A percentile compares a stretch with the other conserved stretches of the same genome.
Evolutionary conservation across 1,284 basidiomycete species (phyloP).

Genomic region (Ustilago vetiveriae): DNA sequence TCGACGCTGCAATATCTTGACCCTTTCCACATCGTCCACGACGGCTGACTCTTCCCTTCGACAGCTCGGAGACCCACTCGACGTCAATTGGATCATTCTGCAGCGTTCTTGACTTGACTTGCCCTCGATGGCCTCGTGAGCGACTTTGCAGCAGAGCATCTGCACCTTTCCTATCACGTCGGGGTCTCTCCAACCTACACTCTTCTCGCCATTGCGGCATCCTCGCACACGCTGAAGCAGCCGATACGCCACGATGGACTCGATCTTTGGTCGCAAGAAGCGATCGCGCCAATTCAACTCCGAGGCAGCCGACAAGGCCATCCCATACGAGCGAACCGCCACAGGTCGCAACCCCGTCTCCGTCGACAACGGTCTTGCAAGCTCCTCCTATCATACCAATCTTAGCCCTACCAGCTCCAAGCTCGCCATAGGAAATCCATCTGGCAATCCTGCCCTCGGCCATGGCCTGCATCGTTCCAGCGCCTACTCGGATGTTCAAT

Average conservation of each 20-base stretch:
- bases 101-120: too few relatives aligned
- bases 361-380: slow-evolving; percentile 23
- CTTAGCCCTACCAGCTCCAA: slow-evolving; percentile 30
- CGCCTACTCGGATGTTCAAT: slow-evolving; percentile 24
- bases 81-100: too few relatives aligned
- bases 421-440: slow-evolving; percentile 39
- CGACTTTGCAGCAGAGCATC: not conserved
- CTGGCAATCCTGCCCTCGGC: slow-evolving; percentile 39
- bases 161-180: not conserved
- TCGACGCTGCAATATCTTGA: too few relatives aligned
- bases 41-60: too few relatives aligned
- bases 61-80: too few relatives aligned
- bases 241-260: slow-evolving; percentile 35
- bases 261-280: slow-evolving; percentile 53
- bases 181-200: slow-evolving; percentile 1
- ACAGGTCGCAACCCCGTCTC: slow-evolving; percentile 36
- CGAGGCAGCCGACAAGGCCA: slow-evolving; percentile 51
- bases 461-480: slow-evolving; percentile 39
- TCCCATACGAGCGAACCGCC: slow-evolving; percentile 52
- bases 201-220: not conserved
- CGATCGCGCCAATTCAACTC: slow-evolving; percentile 48
- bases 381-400: slow-evolving; percentile 14
- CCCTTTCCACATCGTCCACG: too few relatives aligned
- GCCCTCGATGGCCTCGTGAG: slow-evolving; percentile 21
- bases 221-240: not conserved